A percentile compares a stretch with the other conserved stretches of the same genome.
phyloP scores from a whole-genome alignment of 2,329 filamentous ascomycete genomes.

The Arachnomyces sp. region DNA sequence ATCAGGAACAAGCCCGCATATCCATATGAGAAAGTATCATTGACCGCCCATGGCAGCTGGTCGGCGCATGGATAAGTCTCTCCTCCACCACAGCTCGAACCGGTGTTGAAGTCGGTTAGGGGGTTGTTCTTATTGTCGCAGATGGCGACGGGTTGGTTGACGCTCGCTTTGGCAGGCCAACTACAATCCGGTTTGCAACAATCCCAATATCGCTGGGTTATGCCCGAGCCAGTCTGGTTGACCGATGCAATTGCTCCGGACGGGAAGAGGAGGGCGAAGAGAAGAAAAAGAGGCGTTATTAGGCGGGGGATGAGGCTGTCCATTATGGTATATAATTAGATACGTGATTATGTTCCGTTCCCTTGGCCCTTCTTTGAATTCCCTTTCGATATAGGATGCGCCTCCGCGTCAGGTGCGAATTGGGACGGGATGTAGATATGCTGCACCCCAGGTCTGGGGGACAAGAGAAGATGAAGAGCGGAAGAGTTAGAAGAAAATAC shows the following conservation, averaged over 20 bases:
- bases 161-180: neutral
- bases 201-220: conserved; percentile 1
- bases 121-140: conserved; percentile 1
- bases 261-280: neutral
- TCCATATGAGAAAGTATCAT: conserved; percentile 2
- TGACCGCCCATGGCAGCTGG: conserved; percentile 2
- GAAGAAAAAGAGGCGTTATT: neutral
- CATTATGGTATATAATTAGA: too few species aligned
- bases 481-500: too few species aligned
- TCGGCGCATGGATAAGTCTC: neutral
- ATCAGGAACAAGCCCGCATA: neutral
- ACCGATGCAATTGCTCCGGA: neutral
- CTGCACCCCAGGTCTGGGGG: too few species aligned
- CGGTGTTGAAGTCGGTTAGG: conserved; percentile 1
- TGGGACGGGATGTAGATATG: too few species aligned
- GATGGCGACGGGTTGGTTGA: neutral
- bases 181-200: conserved; percentile 1
- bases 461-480: too few species aligned
- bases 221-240: neutral
- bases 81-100: conserved; percentile 1
- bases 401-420: too few species aligned
- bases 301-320: too few species aligned
- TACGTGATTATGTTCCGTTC: too few species aligned
- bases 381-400: too few species aligned
- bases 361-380: too few species aligned